Conservation (phyloP, 176 grass and related monocot species). For the Oryza rufipogon region DNA sequence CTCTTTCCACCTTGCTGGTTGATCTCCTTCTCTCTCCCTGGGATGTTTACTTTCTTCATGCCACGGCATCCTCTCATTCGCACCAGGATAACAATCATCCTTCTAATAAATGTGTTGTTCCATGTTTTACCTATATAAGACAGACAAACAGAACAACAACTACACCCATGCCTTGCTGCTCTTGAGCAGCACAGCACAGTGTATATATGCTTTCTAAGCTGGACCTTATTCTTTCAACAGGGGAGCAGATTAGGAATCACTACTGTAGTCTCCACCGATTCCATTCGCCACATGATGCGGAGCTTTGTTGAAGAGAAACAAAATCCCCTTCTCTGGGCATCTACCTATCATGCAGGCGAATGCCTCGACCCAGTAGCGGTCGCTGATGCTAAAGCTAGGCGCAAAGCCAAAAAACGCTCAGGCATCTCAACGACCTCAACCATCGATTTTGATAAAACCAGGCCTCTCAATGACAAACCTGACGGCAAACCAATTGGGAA, state of each 20-base stretch:
- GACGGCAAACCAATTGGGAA: slow-evolving; percentile 64
- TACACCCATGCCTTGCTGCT: neutral
- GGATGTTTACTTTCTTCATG: neutral
- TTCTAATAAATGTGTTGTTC: neutral
- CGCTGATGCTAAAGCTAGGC: slow-evolving; percentile 77
- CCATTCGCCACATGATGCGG: slow-evolving; percentile 97
- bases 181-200: neutral
- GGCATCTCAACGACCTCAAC: slow-evolving; percentile 37
- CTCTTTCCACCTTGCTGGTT: slow-evolving; percentile 93
- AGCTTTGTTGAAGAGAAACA: slow-evolving; percentile 88
- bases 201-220: neutral
- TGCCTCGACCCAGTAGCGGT: slow-evolving; percentile 84
- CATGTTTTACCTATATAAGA: neutral
- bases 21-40: slow-evolving; percentile 10
- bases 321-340: slow-evolving; percentile 97
- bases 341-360: slow-evolving; percentile 94
- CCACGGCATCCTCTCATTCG: neutral
- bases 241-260: slow-evolving; percentile 90
- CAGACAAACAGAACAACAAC: neutral
- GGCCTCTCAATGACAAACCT: slow-evolving; percentile 36
- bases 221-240: slow-evolving; percentile 49
- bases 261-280: slow-evolving; percentile 90
- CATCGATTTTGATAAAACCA: slow-evolving; percentile 41
- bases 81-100: neutral
- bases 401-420: slow-evolving; percentile 67